phyloP scores from a whole-genome alignment of 2,329 filamentous ascomycete species.

The Didymella pomorum region DNA sequence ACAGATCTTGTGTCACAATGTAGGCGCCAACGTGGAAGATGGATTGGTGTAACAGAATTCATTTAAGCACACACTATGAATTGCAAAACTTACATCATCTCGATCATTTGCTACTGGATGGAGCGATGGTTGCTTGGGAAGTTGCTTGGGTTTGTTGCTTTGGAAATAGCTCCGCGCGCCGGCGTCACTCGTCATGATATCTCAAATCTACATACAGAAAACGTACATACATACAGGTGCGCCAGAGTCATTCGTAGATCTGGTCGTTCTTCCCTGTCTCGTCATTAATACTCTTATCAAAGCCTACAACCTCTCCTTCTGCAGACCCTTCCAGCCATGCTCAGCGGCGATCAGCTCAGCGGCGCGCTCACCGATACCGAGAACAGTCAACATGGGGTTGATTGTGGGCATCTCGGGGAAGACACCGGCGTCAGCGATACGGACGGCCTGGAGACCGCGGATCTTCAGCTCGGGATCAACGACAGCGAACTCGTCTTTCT shows the following conservation, averaged over 20 bases:
- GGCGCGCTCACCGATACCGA: constrained; percentile 82
- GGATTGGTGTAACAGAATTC: neutral
- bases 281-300: neutral
- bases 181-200: constrained; percentile 21
- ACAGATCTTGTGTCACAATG: neutral
- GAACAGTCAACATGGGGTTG: constrained; percentile 90
- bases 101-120: neutral
- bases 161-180: constrained; percentile 19
- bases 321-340: constrained; percentile 69
- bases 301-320: constrained; percentile 61
- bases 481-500: constrained; percentile 74
- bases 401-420: constrained; percentile 88
- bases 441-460: constrained; percentile 73
- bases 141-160: constrained; percentile 18
- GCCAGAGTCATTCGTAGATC: constrained; percentile 11
- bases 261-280: neutral
- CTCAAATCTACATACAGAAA: constrained; percentile 19
- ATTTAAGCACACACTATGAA: neutral
- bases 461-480: constrained; percentile 80
- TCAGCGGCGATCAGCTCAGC: constrained; percentile 84
- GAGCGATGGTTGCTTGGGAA: constrained; percentile 13
- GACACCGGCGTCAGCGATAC: constrained; percentile 85
- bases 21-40: neutral
- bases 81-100: constrained; percentile 10
- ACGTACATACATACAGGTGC: constrained; percentile 15